These are phyloP conservation scores for Euphrasia confusa DNA, from an alignment of 257 asterid genomes.

Conservation along the genomic window DNA sequence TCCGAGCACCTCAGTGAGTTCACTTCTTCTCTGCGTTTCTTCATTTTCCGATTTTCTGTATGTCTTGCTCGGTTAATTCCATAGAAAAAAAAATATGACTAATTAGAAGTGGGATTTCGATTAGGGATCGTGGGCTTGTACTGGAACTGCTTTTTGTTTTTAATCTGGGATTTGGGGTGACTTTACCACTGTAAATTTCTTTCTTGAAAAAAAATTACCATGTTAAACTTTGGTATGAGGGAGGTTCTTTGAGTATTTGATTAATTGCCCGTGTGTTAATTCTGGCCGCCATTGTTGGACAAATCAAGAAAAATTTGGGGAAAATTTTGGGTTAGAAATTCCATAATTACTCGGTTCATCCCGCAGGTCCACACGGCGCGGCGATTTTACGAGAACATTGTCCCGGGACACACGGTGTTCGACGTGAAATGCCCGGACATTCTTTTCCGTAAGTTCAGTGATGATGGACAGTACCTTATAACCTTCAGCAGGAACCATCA, in stretches of 20 bases:
- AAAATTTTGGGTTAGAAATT: background rate
- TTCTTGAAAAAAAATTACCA: no score
- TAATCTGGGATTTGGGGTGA: background rate
- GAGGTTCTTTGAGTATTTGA: no score
- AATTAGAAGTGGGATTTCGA: constrained; percentile 15
- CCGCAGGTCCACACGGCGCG: constrained; percentile 58
- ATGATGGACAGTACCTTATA: constrained; percentile 86
- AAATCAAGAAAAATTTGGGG: no score
- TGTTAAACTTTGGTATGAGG: no score
- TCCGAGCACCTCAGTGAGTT: constrained; percentile 85
- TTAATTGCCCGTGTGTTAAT: no score
- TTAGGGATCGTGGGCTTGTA: constrained; percentile 11
- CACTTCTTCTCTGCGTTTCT: constrained; percentile 8
- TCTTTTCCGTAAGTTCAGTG: constrained; percentile 93
- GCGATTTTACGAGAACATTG: constrained; percentile 87
- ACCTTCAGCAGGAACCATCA: constrained; percentile 90
- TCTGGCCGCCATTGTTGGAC: no score
- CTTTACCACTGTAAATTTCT: background rate
- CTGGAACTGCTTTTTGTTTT: constrained; percentile 5
- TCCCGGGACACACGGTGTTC: constrained; percentile 74
- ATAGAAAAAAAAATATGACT: background rate
- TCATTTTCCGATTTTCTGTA: background rate
- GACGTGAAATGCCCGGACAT: constrained; percentile 92
- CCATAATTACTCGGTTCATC: constrained; percentile 13
- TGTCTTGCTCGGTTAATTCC: background rate